These are phyloP conservation scores for Puccinia novopanici DNA, from an alignment of 1,284 basidiomycete genomes.

Conservation along the genomic window DNA sequence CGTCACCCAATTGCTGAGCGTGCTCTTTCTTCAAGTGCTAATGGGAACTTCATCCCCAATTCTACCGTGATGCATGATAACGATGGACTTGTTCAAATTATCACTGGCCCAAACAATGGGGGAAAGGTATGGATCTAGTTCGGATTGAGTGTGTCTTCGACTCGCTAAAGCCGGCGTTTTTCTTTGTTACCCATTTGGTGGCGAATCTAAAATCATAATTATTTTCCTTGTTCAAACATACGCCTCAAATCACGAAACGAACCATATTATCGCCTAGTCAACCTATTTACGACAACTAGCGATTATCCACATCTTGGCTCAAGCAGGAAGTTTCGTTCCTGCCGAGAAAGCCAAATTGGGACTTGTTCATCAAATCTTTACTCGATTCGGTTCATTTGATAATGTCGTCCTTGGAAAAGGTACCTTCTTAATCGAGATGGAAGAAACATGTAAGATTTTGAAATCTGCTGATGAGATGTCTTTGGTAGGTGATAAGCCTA, in stretches of 20 bases:
- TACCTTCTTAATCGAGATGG: slow-evolving; percentile 69
- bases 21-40: slow-evolving; percentile 27
- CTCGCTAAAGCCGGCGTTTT: too few relatives aligned
- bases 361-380: slow-evolving; percentile 86
- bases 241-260: slow-evolving; percentile 29
- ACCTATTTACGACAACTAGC: slow-evolving; percentile 90
- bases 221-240: not conserved
- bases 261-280: slow-evolving; percentile 67
- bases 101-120: slow-evolving; percentile 49
- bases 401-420: slow-evolving; percentile 88
- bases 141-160: not conserved
- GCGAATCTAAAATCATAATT: not conserved
- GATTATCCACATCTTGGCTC: slow-evolving; percentile 84
- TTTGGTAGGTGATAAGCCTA: slow-evolving; percentile 64
- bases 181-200: not conserved
- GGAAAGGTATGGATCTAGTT: slow-evolving; percentile 29
- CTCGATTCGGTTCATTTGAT: slow-evolving; percentile 91
- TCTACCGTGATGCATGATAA: slow-evolving; percentile 32
- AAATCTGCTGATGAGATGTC: slow-evolving; percentile 76
- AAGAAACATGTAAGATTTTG: slow-evolving; percentile 65
- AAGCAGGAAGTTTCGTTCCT: slow-evolving; percentile 89
- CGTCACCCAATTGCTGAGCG: slow-evolving; percentile 46
- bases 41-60: slow-evolving; percentile 43
- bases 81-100: slow-evolving; percentile 44
- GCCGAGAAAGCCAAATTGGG: slow-evolving; percentile 77